Evolutionary conservation across 176 grass and related monocot species (phyloP).

Genomic region (Pharus latifolius): DNA sequence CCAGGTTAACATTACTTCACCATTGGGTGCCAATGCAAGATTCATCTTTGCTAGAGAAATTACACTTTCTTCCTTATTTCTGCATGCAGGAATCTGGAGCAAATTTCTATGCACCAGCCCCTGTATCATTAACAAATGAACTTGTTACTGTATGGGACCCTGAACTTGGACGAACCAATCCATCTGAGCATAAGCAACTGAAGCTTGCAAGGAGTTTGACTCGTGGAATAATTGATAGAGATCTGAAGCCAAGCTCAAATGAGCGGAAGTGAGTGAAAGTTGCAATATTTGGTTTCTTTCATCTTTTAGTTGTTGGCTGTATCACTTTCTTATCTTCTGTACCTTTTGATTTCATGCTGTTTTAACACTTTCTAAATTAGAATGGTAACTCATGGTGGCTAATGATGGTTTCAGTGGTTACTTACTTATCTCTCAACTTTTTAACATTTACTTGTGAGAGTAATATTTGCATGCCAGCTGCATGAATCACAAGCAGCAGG

Average conservation of each 20-base stretch:
- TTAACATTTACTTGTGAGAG: not conserved
- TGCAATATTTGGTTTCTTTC: constrained; percentile 4
- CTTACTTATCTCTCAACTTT: not conserved
- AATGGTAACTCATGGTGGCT: not conserved
- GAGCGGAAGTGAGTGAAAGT: constrained; percentile 69
- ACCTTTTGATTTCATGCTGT: not conserved
- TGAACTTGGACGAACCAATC: constrained; percentile 81
- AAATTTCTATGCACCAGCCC: constrained; percentile 55
- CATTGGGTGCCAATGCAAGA: no score
- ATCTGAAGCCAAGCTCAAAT: constrained; percentile 88
- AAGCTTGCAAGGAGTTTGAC: constrained; percentile 91
- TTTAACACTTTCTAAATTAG: not conserved
- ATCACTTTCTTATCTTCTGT: constrained; percentile 13
- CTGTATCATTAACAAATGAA: constrained; percentile 71
- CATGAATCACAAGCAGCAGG: constrained; percentile 3
- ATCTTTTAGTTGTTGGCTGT: not conserved
- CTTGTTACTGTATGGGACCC: constrained; percentile 89
- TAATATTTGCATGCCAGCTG: not conserved
- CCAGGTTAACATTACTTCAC: constrained; percentile 43
- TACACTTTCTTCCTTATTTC: not conserved
- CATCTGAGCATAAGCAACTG: constrained; percentile 90
- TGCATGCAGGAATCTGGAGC: constrained; percentile 67
- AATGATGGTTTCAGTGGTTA: not conserved
- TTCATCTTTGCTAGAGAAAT: not conserved
- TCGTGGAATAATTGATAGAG: constrained; percentile 92